These are phyloP conservation scores for Cyberlindnera mississippiensis DNA, from an alignment of 805 yeast genomes.

Conservation along the genomic window DNA sequence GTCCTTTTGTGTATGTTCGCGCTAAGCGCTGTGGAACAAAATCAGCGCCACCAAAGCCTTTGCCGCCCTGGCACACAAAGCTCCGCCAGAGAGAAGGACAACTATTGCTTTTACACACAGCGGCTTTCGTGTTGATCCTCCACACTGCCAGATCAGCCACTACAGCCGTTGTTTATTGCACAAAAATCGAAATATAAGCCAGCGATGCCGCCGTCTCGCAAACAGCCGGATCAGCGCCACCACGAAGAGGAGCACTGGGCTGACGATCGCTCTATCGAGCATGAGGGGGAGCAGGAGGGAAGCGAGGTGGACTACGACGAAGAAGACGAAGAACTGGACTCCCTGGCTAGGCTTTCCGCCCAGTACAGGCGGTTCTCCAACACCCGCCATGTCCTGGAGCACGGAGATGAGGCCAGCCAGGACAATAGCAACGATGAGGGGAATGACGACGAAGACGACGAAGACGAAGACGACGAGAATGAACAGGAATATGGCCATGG, in stretches of 20 bases:
- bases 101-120: too few relatives aligned
- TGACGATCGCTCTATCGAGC: slow-evolving; percentile 22
- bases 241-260: slow-evolving; percentile 5
- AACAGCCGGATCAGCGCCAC: not conserved
- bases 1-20: too few relatives aligned
- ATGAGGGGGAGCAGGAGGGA: slow-evolving; percentile 18
- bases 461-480: slow-evolving; percentile 24
- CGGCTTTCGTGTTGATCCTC: too few relatives aligned
- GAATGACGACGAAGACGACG: slow-evolving; percentile 23
- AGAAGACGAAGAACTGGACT: slow-evolving; percentile 28
- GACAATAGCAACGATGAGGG: slow-evolving; percentile 26
- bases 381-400: slow-evolving; percentile 15
- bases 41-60: too few relatives aligned
- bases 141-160: not conserved
- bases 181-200: not conserved
- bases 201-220: slow-evolving; percentile 3
- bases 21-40: too few relatives aligned
- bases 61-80: too few relatives aligned
- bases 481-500: slow-evolving; percentile 19
- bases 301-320: slow-evolving; percentile 2
- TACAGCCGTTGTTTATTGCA: not conserved
- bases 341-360: slow-evolving; percentile 38
- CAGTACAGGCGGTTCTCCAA: slow-evolving; percentile 35
- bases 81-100: too few relatives aligned
- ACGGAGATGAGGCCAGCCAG: slow-evolving; percentile 19